Evolutionary conservation across 2,329 filamentous ascomycete genomes (phyloP).

Genomic region (Amylocarpus encephaloides): DNA sequence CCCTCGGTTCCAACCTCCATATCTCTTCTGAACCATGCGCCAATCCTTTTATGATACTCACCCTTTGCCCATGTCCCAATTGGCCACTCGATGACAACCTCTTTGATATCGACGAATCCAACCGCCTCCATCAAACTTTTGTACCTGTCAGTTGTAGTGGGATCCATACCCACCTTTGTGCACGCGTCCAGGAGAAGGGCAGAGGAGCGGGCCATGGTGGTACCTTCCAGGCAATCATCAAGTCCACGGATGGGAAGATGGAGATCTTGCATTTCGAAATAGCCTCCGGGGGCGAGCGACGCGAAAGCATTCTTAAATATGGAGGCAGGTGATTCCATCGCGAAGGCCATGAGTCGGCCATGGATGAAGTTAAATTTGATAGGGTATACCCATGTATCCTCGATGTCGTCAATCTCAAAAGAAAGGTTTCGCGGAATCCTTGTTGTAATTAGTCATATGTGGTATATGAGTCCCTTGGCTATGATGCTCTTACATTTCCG

Average conservation of each 20-base stretch:
- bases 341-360: slow-evolving; percentile 46
- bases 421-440: slow-evolving; percentile 63
- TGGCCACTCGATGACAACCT: slow-evolving; percentile 43
- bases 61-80: slow-evolving; percentile 7
- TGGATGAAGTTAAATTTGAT: slow-evolving; percentile 52
- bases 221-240: slow-evolving; percentile 8
- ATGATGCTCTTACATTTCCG: slow-evolving; percentile 13
- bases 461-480: not conserved
- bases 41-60: slow-evolving; percentile 5
- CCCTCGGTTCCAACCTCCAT: slow-evolving; percentile 8
- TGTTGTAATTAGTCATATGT: slow-evolving; percentile 13
- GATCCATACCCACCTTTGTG: not conserved
- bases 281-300: slow-evolving; percentile 22
- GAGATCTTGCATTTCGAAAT: slow-evolving; percentile 31
- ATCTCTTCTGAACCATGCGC: slow-evolving; percentile 7
- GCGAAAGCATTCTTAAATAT: slow-evolving; percentile 15
- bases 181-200: not conserved
- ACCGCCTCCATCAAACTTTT: slow-evolving; percentile 11
- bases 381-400: slow-evolving; percentile 36
- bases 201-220: slow-evolving; percentile 14
- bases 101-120: slow-evolving; percentile 25
- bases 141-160: slow-evolving; percentile 14
- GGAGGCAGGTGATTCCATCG: slow-evolving; percentile 47
- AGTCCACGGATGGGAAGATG: slow-evolving; percentile 7
- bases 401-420: slow-evolving; percentile 50